phyloP scores from a whole-genome alignment of 2,329 filamentous ascomycete species.

The Venturia effusa region DNA sequence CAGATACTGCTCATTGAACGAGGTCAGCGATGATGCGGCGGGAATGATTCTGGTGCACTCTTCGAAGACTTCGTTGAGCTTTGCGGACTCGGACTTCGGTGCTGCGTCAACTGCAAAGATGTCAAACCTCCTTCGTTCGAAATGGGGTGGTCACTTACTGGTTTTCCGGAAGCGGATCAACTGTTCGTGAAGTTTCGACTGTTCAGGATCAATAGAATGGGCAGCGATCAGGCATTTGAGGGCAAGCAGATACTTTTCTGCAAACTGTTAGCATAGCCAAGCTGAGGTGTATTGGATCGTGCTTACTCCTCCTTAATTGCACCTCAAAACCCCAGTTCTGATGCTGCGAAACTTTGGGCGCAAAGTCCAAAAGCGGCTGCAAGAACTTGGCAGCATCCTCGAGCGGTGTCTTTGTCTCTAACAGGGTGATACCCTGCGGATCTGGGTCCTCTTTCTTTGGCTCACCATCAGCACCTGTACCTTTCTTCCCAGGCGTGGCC shows the following conservation, averaged over 20 bases:
- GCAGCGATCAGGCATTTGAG: constrained; percentile 75
- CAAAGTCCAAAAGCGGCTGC: constrained; percentile 68
- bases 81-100: constrained; percentile 48
- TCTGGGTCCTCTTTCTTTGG: constrained; percentile 85
- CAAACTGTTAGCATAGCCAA: constrained; percentile 16
- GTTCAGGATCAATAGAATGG: constrained; percentile 53
- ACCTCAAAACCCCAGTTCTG: constrained; percentile 87
- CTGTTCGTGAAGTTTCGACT: constrained; percentile 68
- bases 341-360: constrained; percentile 66
- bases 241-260: constrained; percentile 80
- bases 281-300: neutral
- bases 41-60: constrained; percentile 53
- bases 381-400: constrained; percentile 83
- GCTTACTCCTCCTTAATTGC: constrained; percentile 70
- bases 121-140: constrained; percentile 8
- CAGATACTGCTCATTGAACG: constrained; percentile 57
- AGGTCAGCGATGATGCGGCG: constrained; percentile 44
- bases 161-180: constrained; percentile 56
- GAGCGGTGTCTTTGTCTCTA: constrained; percentile 71
- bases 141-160: constrained; percentile 21
- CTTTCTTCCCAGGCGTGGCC: constrained; percentile 40
- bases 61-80: constrained; percentile 60
- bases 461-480: constrained; percentile 49
- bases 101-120: constrained; percentile 29
- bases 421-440: constrained; percentile 69